Evolutionary conservation across 768 basidiomycete species (phyloP).

Genomic region (Termitomyces sp.): DNA sequence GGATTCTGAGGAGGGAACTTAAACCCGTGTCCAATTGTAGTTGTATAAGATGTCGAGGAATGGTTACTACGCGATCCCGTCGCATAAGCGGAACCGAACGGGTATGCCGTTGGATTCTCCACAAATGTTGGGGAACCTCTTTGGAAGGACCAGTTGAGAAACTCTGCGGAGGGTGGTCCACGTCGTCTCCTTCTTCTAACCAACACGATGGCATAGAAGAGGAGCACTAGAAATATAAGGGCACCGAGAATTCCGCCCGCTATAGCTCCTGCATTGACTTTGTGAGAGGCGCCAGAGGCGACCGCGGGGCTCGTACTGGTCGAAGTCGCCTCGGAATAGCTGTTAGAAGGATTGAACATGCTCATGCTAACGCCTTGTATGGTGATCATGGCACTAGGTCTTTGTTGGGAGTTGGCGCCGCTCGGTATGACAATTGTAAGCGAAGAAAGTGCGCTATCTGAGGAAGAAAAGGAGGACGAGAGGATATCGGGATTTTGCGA

Average conservation of each 20-base stretch:
- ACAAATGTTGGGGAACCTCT: background rate
- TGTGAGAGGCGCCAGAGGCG: conserved; percentile 5
- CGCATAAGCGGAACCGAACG: conserved; percentile 2
- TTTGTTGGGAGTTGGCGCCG: no score
- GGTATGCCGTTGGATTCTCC: background rate
- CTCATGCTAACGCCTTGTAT: background rate
- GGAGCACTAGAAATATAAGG: conserved; percentile 33
- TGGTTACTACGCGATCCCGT: background rate
- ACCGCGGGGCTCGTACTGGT: background rate
- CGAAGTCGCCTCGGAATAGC: background rate
- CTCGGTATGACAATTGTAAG: no score
- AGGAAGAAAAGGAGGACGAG: no score
- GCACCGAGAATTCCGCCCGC: conserved; percentile 52
- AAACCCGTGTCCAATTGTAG: background rate
- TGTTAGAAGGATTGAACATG: background rate
- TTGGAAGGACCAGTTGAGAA: conserved; percentile 25
- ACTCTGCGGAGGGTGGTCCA: conserved; percentile 59
- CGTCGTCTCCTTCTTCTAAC: conserved; percentile 37
- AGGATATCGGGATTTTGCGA: no score
- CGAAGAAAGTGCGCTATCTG: no score
- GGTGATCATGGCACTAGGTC: no score
- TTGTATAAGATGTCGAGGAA: background rate
- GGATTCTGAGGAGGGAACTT: background rate
- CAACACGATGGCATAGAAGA: conserved; percentile 26
- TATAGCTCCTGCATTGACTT: conserved; percentile 39